Evolutionary conservation across 75 land plant genomes (phyloP), one percentile per base, ranked within the genome.

Genomic region (Selaginella tamariscina): DNA sequence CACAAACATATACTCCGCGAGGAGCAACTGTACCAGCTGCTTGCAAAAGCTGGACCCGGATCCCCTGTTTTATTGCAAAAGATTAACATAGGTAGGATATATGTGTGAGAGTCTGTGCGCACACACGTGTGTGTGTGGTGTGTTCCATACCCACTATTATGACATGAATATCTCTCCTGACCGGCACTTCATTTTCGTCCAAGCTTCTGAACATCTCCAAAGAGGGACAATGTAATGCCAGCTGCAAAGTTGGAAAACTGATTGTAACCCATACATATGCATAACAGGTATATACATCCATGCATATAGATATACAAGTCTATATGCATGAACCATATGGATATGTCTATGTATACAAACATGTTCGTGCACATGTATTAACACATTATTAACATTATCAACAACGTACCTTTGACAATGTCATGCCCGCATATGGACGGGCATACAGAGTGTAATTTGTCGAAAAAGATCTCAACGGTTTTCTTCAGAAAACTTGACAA

Each of bases 1-100:
- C 98, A 79, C 98, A 93, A 2, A 93, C 98, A 87, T 93, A 93
- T 18, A 93, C 86, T 55, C 98, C 98, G 65, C 98, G 80, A 2
- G 98, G 98, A 68, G 96, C 92, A 74, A 93, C 74, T 69, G 85
- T 73, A 32, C 95, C 87, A 63, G 96, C 91, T 33, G 98, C 98
- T 85, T 93, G 98, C 56, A 93, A 76, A 30, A 93, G 83, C 72
- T 93, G 98, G 76, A 21, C 98, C 98, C 72, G 98, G 98, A 81
- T 93, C 98, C 66, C 98, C 95, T 93, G 49, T 39, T 71, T 11
- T 24, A 21, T 18, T 59, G 1, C 11, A 32, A 2, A 32, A 20
- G 0, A 31, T 54, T 15, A 55, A 72, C 1, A 23, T 2, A 67
- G 68, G 0, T 8, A 31, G 24, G 23, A 65, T 2, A n/a, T 5